Conservation (phyloP, 768 basidiomycete genomes). For the Gloeopeniophorella convolvens region DNA sequence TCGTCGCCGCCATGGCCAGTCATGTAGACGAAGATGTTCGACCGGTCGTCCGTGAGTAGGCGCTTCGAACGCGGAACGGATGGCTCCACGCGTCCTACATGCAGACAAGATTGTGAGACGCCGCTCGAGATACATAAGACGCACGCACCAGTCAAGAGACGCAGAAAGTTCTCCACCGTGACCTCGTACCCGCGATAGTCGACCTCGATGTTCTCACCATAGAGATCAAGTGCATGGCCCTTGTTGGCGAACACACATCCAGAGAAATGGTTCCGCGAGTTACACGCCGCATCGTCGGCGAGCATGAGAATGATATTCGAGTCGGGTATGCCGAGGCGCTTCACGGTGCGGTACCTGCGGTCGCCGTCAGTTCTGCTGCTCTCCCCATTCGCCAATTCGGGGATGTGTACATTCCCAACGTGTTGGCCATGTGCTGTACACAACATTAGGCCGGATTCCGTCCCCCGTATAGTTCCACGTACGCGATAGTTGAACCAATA, state of each 20-base stretch:
- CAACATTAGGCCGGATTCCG: neutral
- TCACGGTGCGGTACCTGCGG: conserved; percentile 92
- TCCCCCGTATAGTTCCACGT: conserved; percentile 26
- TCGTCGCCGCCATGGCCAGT: conserved; percentile 98
- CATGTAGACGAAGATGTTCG: conserved; percentile 96
- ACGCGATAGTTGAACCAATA: conserved; percentile 99
- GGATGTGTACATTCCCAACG: conserved; percentile 80
- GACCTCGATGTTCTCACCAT: conserved; percentile 95
- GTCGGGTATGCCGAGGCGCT: conserved; percentile 95
- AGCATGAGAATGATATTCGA: conserved; percentile 99
- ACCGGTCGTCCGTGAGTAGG: conserved; percentile 80
- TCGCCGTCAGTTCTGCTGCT: neutral
- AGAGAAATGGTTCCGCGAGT: conserved; percentile 85
- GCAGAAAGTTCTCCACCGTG: conserved; percentile 91
- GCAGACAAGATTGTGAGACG: neutral
- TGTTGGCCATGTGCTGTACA: conserved; percentile 92
- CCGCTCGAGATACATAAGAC: neutral
- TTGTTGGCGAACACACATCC: conserved; percentile 90
- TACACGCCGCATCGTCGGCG: conserved; percentile 94
- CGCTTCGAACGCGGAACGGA: conserved; percentile 90
- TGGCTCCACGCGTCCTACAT: conserved; percentile 70
- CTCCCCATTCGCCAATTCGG: neutral
- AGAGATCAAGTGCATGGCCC: conserved; percentile 77
- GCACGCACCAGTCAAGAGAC: conserved; percentile 79
- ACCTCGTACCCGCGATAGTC: conserved; percentile 99